A percentile compares a stretch with the other conserved stretches of the same genome.
Evolutionary conservation across 2,329 filamentous ascomycete genomes (phyloP).

Genomic region (Alternaria infectoria): DNA sequence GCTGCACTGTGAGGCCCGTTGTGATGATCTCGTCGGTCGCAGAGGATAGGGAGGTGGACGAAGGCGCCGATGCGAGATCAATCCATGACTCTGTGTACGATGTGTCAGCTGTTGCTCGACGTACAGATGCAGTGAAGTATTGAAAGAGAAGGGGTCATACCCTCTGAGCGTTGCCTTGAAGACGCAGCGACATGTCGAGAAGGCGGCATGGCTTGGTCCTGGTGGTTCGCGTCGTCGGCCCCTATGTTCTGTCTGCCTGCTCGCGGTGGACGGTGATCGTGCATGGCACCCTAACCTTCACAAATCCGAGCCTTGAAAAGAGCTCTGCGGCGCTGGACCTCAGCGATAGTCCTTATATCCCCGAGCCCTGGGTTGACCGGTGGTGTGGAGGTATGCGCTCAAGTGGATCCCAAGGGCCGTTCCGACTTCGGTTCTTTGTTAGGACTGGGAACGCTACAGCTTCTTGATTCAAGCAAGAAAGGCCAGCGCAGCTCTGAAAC

Average conservation of each 20-base stretch:
- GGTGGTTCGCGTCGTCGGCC: conserved; percentile 22
- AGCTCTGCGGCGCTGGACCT: neutral
- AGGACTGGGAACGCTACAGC: conserved; percentile 3
- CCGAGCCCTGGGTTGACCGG: conserved; percentile 15
- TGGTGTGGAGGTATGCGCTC: conserved; percentile 33
- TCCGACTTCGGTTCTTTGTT: conserved; percentile 42
- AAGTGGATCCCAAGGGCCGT: conserved; percentile 33
- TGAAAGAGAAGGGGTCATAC: conserved; percentile 16
- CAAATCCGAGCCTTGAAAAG: neutral
- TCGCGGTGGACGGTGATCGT: conserved; percentile 32
- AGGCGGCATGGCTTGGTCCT: conserved; percentile 29
- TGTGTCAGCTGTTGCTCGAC: conserved; percentile 17
- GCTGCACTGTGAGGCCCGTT: conserved; percentile 79
- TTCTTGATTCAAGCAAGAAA: conserved; percentile 3
- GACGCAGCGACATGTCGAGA: conserved; percentile 23
- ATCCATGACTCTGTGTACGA: conserved; percentile 86
- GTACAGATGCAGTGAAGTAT: neutral
- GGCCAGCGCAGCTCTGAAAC: conserved; percentile 6
- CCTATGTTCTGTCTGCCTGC: conserved; percentile 27
- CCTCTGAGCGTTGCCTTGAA: conserved; percentile 38
- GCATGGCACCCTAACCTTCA: conserved; percentile 24
- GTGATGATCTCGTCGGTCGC: conserved; percentile 88
- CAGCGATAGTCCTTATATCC: conserved; percentile 1
- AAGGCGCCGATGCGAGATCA: conserved; percentile 89
- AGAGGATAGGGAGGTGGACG: conserved; percentile 88